phyloP scores from a whole-genome alignment of 805 yeast genomes.

The Suhomyces prunicola region DNA sequence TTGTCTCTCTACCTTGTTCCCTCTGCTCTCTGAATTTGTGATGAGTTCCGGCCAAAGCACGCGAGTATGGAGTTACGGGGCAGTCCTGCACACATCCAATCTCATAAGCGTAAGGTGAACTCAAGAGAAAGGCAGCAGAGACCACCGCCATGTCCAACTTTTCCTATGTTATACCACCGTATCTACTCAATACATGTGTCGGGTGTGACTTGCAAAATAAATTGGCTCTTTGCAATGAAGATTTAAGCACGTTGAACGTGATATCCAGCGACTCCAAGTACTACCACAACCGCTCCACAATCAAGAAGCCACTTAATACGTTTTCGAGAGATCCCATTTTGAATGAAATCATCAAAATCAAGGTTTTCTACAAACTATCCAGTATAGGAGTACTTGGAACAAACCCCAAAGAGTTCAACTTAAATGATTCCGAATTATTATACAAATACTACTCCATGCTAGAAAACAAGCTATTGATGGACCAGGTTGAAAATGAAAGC shows the following conservation, averaged over 20 bases:
- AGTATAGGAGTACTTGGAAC: constrained; percentile 36
- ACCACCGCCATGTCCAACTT: neutral
- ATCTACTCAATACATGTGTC: constrained; percentile 34
- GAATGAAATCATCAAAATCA: constrained; percentile 30
- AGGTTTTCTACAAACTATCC: constrained; percentile 32
- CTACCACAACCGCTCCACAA: constrained; percentile 13
- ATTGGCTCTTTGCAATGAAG: constrained; percentile 19
- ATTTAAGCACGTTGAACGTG: constrained; percentile 25
- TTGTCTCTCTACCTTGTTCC: neutral
- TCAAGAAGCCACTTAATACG: constrained; percentile 11
- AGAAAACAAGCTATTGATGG: neutral
- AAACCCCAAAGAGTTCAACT: constrained; percentile 22
- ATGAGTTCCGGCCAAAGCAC: neutral
- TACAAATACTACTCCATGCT: constrained; percentile 2
- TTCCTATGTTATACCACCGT: constrained; percentile 40
- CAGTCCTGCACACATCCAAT: neutral
- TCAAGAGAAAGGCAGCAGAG: neutral
- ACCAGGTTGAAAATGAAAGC: neutral
- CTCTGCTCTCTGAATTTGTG: neutral
- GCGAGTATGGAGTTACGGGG: neutral
- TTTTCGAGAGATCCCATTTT: constrained; percentile 32
- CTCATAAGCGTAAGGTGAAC: neutral
- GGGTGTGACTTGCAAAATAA: constrained; percentile 32
- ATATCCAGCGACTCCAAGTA: constrained; percentile 24
- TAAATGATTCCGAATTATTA: neutral